Base-by-base conservation (phyloP, 139 green algal genomes). In the Chlorella sp. region DNA sequence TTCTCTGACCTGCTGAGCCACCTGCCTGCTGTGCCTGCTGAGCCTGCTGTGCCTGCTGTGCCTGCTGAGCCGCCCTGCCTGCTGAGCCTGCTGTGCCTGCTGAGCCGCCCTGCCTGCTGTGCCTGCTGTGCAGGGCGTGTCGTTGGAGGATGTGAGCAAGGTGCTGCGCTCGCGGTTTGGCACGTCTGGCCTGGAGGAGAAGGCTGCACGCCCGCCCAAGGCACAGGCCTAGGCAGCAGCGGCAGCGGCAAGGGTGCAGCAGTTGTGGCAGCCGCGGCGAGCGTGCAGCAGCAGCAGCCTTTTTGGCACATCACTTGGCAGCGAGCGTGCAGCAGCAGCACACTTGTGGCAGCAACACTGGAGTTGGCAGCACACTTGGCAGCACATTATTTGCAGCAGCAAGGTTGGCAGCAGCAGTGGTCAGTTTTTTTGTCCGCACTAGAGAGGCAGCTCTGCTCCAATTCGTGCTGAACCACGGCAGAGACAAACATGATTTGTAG, bases 171-270 rank as follows among this genome's bases (percentile, higher is more conserved):
- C 91, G 86, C 90, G 97, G 21, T 98, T 98, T 92, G 95, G 94
- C 0, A 93, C 88, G 26, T 97, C 92, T 39, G 97, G 97, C 34
- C 91, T 99, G 0, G 97, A 97, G 57, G 97, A 99, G 89, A 99
- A 99, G 93, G 95, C 96, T 1, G 85, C 94, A 16, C 92, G 97
- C 7, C 83, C 86, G 36, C 87, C 92, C 48, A 96, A 96, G 89
- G 14, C 75, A 14, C 18, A 81, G 75, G 75, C 34, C 1, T 81
- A 34, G 36, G 75, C 75, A 81, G 2, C 34, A 5, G 12, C 34
- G 34, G 75, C 75, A 77, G 69, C 69, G 32, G 16, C 22, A 68
- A 68, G 1, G 69, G 21, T 34, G 69, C 69, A 77, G 69, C 69
- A 77, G 22, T 12, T 9, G 64, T 71, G 64, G 11, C 60, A 68